A percentile compares a stretch with the other conserved stretches of the same genome.
Evolutionary conservation across 257 asterid species (phyloP).

Genomic region (Paraleonurus japonicus): DNA sequence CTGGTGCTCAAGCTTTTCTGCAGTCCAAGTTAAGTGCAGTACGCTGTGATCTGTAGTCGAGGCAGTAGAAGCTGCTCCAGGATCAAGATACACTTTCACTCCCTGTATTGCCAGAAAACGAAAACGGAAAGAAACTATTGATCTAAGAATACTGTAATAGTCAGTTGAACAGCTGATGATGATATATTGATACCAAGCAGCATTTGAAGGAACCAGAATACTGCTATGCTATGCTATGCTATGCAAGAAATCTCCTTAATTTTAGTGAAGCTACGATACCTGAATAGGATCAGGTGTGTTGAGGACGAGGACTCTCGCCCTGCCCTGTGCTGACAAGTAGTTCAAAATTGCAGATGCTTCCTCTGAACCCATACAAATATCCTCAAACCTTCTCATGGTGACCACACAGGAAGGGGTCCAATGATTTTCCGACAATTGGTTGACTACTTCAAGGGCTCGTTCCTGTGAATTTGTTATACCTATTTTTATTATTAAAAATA

Average conservation of each 20-base stretch:
- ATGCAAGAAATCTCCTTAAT: neutral
- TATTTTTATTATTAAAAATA: too few relatives aligned
- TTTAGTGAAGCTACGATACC: conserved; percentile 43
- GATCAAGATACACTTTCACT: conserved; percentile 68
- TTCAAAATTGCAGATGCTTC: conserved; percentile 65
- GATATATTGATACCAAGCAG: too few relatives aligned
- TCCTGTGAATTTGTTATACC: too few relatives aligned
- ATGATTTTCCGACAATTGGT: conserved; percentile 49
- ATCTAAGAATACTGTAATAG: conserved; percentile 14
- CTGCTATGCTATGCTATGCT: too few relatives aligned
- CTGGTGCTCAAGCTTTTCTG: conserved; percentile 71
- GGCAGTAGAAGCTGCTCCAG: conserved; percentile 48
- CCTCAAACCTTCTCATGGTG: conserved; percentile 59
- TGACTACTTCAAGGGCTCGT: conserved; percentile 53
- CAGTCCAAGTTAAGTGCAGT: conserved; percentile 71
- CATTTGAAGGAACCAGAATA: too few relatives aligned
- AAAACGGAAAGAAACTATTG: neutral
- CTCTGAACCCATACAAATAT: conserved; percentile 54
- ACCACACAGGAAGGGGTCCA: conserved; percentile 78
- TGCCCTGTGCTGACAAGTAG: conserved; percentile 55
- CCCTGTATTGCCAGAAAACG: conserved; percentile 47
- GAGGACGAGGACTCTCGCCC: conserved; percentile 45
- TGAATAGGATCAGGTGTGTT: conserved; percentile 47
- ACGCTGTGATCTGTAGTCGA: conserved; percentile 55
- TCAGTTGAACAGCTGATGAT: too few relatives aligned